Evolutionary conservation across 2,329 filamentous ascomycete genomes (phyloP).

Genomic region (Cladobotryum mycophilum): DNA sequence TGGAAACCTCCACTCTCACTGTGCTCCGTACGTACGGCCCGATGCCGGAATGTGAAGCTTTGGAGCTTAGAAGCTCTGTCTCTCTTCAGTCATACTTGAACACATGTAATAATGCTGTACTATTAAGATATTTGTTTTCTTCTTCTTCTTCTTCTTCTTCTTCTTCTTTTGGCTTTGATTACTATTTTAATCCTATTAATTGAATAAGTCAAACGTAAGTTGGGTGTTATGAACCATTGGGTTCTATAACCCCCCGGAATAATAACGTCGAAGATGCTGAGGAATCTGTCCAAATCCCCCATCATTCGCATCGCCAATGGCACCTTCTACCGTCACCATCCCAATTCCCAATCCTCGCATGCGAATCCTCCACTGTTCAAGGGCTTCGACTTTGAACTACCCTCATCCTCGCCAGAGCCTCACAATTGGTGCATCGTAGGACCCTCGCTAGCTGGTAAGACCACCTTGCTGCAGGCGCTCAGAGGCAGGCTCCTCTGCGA

Average conservation of each 20-base stretch:
- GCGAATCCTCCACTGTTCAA: conserved; percentile 69
- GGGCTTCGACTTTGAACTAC: conserved; percentile 62
- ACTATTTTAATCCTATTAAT: neutral
- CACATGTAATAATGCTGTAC: too few species aligned
- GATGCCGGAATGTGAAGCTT: conserved; percentile 13
- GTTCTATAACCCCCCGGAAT: neutral
- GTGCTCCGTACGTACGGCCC: conserved; percentile 1
- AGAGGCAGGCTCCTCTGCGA: conserved; percentile 68
- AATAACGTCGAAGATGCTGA: conserved; percentile 21
- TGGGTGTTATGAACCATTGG: neutral
- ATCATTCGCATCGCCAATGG: conserved; percentile 69
- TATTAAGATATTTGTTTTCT: too few species aligned
- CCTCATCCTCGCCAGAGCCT: conserved; percentile 42
- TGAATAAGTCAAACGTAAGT: conserved; percentile 10
- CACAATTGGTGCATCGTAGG: conserved; percentile 83
- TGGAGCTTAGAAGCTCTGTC: too few species aligned
- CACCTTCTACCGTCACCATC: conserved; percentile 77
- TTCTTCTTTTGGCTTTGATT: neutral
- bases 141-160: neutral
- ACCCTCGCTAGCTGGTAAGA: conserved; percentile 71
- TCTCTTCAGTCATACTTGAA: too few species aligned
- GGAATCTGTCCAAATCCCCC: conserved; percentile 40
- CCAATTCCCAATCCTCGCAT: conserved; percentile 42
- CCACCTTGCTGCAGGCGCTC: conserved; percentile 73
- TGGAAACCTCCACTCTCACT: neutral